Evolutionary conservation across 2,329 filamentous ascomycete genomes (phyloP), one percentile per base, ranked within the genome.

Genomic region (Tolypocladium album): DNA sequence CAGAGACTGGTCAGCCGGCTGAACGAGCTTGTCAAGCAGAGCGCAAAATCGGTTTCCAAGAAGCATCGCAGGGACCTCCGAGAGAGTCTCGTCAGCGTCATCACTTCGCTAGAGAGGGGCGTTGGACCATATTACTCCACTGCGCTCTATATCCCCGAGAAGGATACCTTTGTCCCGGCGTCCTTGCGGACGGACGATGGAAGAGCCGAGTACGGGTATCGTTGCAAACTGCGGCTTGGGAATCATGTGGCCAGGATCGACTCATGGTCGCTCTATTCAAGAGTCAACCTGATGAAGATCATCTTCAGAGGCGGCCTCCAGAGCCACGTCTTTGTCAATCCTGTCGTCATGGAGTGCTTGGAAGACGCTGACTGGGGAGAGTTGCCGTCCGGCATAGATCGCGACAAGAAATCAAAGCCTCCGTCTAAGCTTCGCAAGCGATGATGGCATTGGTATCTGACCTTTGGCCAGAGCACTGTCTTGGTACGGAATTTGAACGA

Each of bases 61-160:
- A 78, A 77, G 62, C 73, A 78, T 50, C 76, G 80, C 17, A 75
- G 76, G 31, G 74, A 78, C 38, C 70, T 82, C 22, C 78, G 81
- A 40, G 73, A 77, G 36, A 76, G 72, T 24, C 78, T 84, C 42
- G 70, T 72, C 53, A 82, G 80, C 66, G 79, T 83, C 55, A 74
- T 81, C 52, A 83, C 79, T 0, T 83, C 81, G 1, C 73, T 84
- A 2, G 80, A 83, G 67, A 75, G 76, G 3, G 78, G 80, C 47
- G 79, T 80, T 47, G 82, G 82, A 0, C 82, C 82, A 0, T 79
- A 76, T 40, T 84, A 82, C 65, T 82, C 81, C 8, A 81, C 77
- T 1, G 79, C 81, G 1, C 59, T 74, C 65, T 68, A 72, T 67
- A 42, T 74, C 60, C 72, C 72, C 7, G 72, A 72, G 31, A 72